phyloP scores from a whole-genome alignment of 306 rosid genomes.

The Acacia confusa region DNA sequence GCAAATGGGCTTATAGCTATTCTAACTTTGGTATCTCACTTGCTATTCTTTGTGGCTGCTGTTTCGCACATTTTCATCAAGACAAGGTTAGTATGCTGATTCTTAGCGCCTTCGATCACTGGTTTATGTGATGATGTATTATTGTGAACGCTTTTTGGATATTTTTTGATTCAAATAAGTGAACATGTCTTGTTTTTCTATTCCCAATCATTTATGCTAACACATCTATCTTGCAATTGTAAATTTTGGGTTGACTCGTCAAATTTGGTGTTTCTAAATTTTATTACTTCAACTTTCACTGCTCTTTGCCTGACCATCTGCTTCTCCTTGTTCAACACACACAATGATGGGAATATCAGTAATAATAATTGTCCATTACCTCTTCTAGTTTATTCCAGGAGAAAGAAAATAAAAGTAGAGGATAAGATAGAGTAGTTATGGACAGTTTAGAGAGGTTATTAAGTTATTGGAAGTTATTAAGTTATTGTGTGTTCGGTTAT shows the following conservation, averaged over 20 bases:
- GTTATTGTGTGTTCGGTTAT: too few species aligned
- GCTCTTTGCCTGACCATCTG: not conserved
- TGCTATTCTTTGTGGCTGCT: conserved; percentile 75
- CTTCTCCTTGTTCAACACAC: not conserved
- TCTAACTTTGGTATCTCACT: conserved; percentile 71
- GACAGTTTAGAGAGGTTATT: too few species aligned
- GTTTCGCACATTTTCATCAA: conserved; percentile 75
- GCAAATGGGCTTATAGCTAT: conserved; percentile 75
- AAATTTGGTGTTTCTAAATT: not conserved
- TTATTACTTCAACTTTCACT: not conserved
- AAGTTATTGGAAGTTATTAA: too few species aligned
- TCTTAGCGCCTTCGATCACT: conserved; percentile 22
- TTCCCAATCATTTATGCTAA: not conserved
- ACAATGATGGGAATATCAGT: too few species aligned
- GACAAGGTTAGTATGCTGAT: conserved; percentile 64
- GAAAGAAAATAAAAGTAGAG: too few species aligned
- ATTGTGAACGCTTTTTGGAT: not conserved
- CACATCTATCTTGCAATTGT: not conserved
- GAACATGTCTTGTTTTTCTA: not conserved
- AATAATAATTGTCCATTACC: too few species aligned
- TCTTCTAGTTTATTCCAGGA: too few species aligned
- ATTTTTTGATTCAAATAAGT: not conserved
- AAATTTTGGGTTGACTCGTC: not conserved
- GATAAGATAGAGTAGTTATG: too few species aligned
- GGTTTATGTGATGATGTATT: conserved; percentile 2